Percentiles rank a stretch among this genome's conserved stretches.
Evolutionary conservation across 2,329 filamentous ascomycete species (phyloP).

Genomic region (Coleophoma cylindrospora): DNA sequence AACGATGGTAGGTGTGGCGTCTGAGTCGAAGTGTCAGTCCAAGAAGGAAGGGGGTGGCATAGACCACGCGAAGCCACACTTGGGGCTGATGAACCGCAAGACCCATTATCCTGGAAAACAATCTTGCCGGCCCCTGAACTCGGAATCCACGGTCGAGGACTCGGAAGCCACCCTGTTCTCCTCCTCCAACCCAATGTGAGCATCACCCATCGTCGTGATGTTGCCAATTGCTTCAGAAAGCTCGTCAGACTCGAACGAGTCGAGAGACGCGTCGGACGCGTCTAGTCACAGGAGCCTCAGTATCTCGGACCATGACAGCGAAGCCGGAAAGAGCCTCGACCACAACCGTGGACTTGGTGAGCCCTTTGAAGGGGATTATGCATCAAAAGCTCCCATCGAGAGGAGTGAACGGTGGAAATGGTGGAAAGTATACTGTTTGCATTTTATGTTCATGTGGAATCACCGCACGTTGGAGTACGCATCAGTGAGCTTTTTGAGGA

Average conservation of each 20-base stretch:
- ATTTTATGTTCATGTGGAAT: constrained; percentile 50
- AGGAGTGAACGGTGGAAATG: constrained; percentile 8
- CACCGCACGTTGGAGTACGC: constrained; percentile 50
- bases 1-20: no score
- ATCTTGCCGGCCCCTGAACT: not conserved
- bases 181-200: not conserved
- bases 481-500: constrained; percentile 28
- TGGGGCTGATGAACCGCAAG: not conserved
- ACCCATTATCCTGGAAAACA: not conserved
- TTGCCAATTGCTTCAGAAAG: not conserved
- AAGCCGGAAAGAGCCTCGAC: not conserved
- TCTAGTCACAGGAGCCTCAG: not conserved
- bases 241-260: not conserved
- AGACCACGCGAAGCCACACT: not conserved
- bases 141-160: not conserved
- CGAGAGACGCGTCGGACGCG: not conserved
- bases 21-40: no score
- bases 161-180: not conserved
- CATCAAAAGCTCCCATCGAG: not conserved
- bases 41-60: no score
- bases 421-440: constrained; percentile 40
- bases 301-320: not conserved
- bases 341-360: not conserved
- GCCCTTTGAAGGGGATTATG: not conserved
- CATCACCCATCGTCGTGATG: not conserved